Evolutionary conservation across 179 eudicot genomes (phyloP).

Genomic region (Monotropa hypopitys): DNA sequence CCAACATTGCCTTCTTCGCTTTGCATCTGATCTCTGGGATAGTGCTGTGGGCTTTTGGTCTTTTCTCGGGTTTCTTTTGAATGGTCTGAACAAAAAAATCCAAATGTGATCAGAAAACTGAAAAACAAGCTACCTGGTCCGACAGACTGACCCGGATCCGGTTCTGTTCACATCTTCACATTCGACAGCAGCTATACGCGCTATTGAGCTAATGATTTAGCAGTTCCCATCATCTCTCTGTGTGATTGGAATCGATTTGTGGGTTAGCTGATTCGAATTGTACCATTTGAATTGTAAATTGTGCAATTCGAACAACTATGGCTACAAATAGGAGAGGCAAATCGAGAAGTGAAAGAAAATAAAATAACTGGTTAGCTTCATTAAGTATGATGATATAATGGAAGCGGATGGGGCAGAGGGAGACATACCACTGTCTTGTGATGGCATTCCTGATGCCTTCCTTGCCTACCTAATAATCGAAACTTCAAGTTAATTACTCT

Average conservation of each 20-base stretch:
- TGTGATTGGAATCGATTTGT: neutral
- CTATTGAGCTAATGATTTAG: neutral
- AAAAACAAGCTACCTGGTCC: neutral
- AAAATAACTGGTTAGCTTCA: neutral
- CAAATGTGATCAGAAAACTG: neutral
- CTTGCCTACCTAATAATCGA: neutral
- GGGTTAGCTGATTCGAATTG: neutral
- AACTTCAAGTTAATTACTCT: neutral
- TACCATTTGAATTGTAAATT: neutral
- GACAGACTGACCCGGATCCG: neutral
- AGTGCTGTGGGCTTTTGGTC: neutral
- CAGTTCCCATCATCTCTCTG: neutral
- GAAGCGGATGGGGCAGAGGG: neutral
- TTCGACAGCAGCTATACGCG: neutral
- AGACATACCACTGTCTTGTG: neutral
- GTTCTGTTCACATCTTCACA: neutral
- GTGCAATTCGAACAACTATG: neutral
- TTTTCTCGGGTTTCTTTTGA: neutral
- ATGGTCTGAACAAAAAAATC: neutral
- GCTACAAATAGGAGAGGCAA: neutral
- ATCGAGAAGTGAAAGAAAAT: neutral
- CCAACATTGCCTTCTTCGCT: neutral
- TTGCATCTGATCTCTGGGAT: conserved; percentile 5
- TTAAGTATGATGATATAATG: neutral
- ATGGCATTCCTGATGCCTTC: neutral